Conservation (phyloP, 73 alveolate genomes). For the Symbiodinium pilosum region DNA sequence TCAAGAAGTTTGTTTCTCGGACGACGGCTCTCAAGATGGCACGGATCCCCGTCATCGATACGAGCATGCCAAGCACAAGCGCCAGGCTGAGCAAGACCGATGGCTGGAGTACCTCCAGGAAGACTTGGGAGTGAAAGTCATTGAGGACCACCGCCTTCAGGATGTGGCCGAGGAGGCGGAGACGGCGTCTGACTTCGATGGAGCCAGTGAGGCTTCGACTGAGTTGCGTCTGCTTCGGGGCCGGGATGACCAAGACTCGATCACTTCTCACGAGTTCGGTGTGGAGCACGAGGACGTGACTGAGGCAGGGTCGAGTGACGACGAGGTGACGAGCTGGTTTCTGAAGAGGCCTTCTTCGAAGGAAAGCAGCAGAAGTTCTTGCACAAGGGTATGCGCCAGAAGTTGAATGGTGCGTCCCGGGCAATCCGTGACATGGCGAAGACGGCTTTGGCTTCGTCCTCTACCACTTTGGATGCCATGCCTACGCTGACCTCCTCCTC, state of each 20-base stretch:
- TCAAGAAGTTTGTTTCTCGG: too few species aligned
- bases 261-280: conserved; percentile 3
- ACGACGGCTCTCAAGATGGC: too few species aligned
- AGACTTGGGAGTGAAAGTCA: neutral
- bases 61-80: neutral
- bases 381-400: neutral
- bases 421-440: neutral
- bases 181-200: too few species aligned
- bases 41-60: neutral
- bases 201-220: neutral
- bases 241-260: neutral
- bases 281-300: neutral
- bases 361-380: neutral
- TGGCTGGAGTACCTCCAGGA: neutral
- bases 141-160: neutral
- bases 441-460: too few species aligned
- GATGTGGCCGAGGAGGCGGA: neutral
- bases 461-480: neutral
- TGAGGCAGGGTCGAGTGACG: neutral
- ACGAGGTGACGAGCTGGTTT: neutral
- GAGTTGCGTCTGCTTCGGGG: neutral
- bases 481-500: neutral
- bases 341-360: neutral
- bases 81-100: neutral
- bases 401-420: neutral